Conservation (phyloP, 805 yeast species). For the Cyberlindnera misumaiensis region DNA sequence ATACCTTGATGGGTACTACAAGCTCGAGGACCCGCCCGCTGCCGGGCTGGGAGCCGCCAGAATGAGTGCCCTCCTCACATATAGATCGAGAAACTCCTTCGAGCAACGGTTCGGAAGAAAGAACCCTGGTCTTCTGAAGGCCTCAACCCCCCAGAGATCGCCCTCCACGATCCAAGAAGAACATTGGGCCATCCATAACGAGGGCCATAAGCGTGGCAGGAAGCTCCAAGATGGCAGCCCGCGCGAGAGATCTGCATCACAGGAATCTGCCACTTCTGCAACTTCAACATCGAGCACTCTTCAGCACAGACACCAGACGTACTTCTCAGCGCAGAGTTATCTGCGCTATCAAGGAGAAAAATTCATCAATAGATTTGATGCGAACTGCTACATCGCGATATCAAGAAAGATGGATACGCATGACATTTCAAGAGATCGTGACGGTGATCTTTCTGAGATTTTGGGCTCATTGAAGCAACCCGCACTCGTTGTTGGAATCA, state of each 20-base stretch:
- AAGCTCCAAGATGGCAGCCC: slow-evolving; percentile 4
- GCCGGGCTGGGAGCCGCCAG: slow-evolving; percentile 93
- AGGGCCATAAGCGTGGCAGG: slow-evolving; percentile 49
- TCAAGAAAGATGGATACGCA: slow-evolving; percentile 93
- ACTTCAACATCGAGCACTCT: slow-evolving; percentile 19
- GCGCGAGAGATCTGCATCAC: slow-evolving; percentile 22
- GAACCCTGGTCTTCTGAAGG: slow-evolving; percentile 38
- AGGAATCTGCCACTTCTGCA: slow-evolving; percentile 24
- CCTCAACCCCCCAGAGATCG: slow-evolving; percentile 29
- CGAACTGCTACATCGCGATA: slow-evolving; percentile 92
- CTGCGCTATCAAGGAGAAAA: slow-evolving; percentile 91
- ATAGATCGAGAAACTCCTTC: slow-evolving; percentile 86
- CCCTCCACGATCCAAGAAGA: slow-evolving; percentile 37
- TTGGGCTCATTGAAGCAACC: slow-evolving; percentile 62
- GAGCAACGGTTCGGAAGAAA: slow-evolving; percentile 90
- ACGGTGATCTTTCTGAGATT: slow-evolving; percentile 37
- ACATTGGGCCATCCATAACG: slow-evolving; percentile 82
- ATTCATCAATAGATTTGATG: slow-evolving; percentile 85
- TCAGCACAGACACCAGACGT: slow-evolving; percentile 36
- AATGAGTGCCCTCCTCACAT: slow-evolving; percentile 92
- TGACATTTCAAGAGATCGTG: slow-evolving; percentile 78
- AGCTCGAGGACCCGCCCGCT: slow-evolving; percentile 69
- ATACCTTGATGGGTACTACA: slow-evolving; percentile 84
- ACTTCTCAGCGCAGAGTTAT: slow-evolving; percentile 93
- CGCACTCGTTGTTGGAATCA: slow-evolving; percentile 78